Evolutionary conservation across 2,329 filamentous ascomycete species (phyloP), one percentile per base, ranked within the genome.

Genomic region (Pleomassaria siparia): DNA sequence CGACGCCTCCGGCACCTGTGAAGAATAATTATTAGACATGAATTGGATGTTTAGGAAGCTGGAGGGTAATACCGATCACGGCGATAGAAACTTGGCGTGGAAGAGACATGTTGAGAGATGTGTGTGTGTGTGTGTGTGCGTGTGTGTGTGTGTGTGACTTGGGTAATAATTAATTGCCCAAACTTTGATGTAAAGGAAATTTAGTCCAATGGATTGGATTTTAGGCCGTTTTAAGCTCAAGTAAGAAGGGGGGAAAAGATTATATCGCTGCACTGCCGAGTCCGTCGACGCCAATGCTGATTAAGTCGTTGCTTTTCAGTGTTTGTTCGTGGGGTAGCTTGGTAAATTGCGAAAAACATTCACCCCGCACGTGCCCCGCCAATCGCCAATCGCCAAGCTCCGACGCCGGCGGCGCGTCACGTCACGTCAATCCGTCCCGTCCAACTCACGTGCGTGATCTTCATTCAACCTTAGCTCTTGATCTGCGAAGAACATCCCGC

Each of bases 1-100:
- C 94, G 53, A 97, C 94, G 56, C 92, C 92, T 60, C 94, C 94
- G 62, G 88, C 88, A 66, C 94, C 91, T 95, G 65, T 10, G 9
- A 10, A 32, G 12, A 15, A 9, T n/a, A n/a, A n/a, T n/a, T n/a
- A 28, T 46, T 21, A 53, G 51, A 40, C 29, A 33, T 49, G 43
- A 15, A 35, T 40, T 33, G n/a, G 13, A 6, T 3, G 33, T n/a
- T 28, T 20, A 47, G 25, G 29, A 22, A 40, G n/a, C 21, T 35
- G 11, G 13, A 25, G 39, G 28, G 15, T 24, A 22, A 18, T 58
- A 75, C 72, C 76, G 55, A 78, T 69, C 55, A 78, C 70, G 59
- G 74, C 76, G 43, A 78, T 65, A 66, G 72, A 77, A 53, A 78
- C 64, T 59, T 73, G 73, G 59, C 66, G 69, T 42, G 69, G 66